Conservation (phyloP, 116 monocot species). For the Phalaenopsis hybrid region DNA sequence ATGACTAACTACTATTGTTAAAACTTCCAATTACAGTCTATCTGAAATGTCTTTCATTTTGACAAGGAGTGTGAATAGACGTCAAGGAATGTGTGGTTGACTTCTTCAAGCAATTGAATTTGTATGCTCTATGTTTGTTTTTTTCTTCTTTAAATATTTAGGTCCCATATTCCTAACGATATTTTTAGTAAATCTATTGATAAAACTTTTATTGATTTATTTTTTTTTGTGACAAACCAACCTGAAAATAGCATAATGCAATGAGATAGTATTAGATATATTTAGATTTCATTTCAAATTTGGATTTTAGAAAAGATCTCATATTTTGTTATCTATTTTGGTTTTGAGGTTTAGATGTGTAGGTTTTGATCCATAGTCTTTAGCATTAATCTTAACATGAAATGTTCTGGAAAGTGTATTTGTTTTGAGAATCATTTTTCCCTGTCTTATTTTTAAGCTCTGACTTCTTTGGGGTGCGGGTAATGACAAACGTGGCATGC, state of each 20-base stretch:
- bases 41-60: constrained; percentile 55
- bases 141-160: background rate
- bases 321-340: too few relatives aligned
- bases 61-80: constrained; percentile 41
- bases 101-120: constrained; percentile 35
- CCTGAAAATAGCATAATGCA: background rate
- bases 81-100: constrained; percentile 41
- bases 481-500: too few relatives aligned
- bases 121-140: constrained; percentile 8
- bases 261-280: background rate
- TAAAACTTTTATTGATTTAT: background rate
- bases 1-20: too few relatives aligned
- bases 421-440: too few relatives aligned
- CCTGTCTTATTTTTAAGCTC: too few relatives aligned
- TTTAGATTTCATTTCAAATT: too few relatives aligned
- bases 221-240: background rate
- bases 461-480: too few relatives aligned
- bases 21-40: background rate
- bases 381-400: too few relatives aligned
- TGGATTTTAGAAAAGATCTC: too few relatives aligned
- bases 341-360: too few relatives aligned
- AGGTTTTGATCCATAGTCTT: too few relatives aligned
- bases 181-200: background rate
- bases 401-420: too few relatives aligned
- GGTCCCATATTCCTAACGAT: background rate